Conservation (phyloP, 2,329 filamentous ascomycete species). For the Paracorniculantispora psalliotae region DNA sequence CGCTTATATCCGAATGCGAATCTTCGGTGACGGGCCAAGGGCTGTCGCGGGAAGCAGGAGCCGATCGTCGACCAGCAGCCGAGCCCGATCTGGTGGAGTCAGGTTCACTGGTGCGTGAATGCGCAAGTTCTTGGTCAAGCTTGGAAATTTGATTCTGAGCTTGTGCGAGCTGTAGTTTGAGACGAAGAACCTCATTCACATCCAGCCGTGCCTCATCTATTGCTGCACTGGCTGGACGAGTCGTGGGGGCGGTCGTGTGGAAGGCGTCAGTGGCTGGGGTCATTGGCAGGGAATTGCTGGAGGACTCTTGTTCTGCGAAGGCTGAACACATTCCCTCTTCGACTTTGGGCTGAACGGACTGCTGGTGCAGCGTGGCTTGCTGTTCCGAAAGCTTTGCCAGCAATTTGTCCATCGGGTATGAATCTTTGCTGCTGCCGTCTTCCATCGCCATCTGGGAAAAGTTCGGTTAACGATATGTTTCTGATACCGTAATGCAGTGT, state of each 20-base stretch:
- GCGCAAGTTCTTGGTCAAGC: constrained; percentile 66
- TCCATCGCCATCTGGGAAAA: constrained; percentile 19
- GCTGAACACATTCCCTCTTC: constrained; percentile 30
- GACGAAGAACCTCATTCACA: constrained; percentile 57
- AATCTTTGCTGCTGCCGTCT: constrained; percentile 23
- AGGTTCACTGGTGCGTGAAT: constrained; percentile 56
- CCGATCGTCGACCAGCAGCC: constrained; percentile 19
- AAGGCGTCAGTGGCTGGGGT: constrained; percentile 57
- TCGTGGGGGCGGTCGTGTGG: constrained; percentile 42
- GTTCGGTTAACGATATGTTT: background rate
- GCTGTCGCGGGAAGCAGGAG: constrained; percentile 32
- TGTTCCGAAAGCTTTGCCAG: constrained; percentile 71
- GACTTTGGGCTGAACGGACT: constrained; percentile 46
- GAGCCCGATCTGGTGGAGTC: constrained; percentile 32
- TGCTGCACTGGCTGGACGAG: constrained; percentile 47
- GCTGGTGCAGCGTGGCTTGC: constrained; percentile 53
- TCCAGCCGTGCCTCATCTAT: constrained; percentile 37
- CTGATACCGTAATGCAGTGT: background rate
- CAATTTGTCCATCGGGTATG: constrained; percentile 64
- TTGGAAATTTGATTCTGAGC: constrained; percentile 66
- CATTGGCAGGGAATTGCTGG: constrained; percentile 56
- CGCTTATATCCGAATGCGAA: constrained; percentile 51
- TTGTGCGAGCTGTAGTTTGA: constrained; percentile 67
- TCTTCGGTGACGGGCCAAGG: constrained; percentile 53
- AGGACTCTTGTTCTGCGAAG: constrained; percentile 43